Percentiles rank a stretch among this genome's conserved stretches.
Conservation (phyloP, 768 basidiomycete genomes). For the Lanmaoa pseudosensibilis region DNA sequence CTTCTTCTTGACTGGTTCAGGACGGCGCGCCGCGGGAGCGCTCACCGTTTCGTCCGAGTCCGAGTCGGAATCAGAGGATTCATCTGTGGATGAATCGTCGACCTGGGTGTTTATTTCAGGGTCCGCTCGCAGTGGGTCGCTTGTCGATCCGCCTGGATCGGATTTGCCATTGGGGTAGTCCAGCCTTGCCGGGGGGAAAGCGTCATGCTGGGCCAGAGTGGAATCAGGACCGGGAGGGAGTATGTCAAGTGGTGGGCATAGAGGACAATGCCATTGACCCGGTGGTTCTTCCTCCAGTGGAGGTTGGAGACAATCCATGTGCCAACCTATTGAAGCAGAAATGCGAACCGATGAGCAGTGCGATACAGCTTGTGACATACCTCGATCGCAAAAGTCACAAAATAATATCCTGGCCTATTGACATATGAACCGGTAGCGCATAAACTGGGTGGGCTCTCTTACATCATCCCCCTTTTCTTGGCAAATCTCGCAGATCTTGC, state of each 20-base stretch:
- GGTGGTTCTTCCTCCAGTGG: constrained; percentile 69
- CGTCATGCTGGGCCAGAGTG: constrained; percentile 33
- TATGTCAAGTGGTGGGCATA: constrained; percentile 45
- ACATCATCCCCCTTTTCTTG: constrained; percentile 86
- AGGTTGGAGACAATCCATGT: constrained; percentile 76
- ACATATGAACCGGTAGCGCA: constrained; percentile 21
- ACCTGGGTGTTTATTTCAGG: constrained; percentile 36
- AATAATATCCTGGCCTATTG: constrained; percentile 76
- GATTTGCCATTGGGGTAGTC: constrained; percentile 18
- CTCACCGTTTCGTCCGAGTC: constrained; percentile 27
- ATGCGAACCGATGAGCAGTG: constrained; percentile 3
- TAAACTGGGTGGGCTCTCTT: constrained; percentile 35
- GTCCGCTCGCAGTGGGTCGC: constrained; percentile 22
- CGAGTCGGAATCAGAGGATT: constrained; percentile 33
- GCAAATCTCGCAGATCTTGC: constrained; percentile 91
- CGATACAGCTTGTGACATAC: constrained; percentile 36
- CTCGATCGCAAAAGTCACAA: constrained; percentile 94
- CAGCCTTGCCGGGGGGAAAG: constrained; percentile 41
- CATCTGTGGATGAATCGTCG: constrained; percentile 37
- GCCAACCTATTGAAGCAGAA: constrained; percentile 59
- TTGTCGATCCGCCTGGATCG: constrained; percentile 32
- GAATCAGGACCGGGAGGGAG: constrained; percentile 8
- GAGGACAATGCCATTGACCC: constrained; percentile 76
- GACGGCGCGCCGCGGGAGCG: constrained; percentile 12
- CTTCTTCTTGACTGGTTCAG: constrained; percentile 29